Evolutionary conservation across 345 rosid genomes (phyloP).

Genomic region (Combretum micranthum): DNA sequence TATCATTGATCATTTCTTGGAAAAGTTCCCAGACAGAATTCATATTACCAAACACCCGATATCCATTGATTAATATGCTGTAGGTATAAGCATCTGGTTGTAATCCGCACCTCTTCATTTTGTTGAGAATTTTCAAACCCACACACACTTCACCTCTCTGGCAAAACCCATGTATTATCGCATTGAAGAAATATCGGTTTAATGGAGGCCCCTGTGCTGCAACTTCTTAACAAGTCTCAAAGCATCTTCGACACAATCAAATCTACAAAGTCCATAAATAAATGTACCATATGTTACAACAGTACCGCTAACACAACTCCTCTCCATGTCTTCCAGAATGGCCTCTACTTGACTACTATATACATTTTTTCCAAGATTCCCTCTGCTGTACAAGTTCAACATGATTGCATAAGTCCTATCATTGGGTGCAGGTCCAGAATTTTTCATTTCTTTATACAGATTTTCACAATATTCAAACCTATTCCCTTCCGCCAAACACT

Average conservation of each 20-base stretch:
- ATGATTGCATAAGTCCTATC: conserved; percentile 43
- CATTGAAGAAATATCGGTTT: conserved; percentile 43
- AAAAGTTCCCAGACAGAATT: conserved; percentile 29
- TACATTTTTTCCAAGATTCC: conserved; percentile 13
- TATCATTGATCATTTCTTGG: conserved; percentile 28
- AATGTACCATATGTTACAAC: conserved; percentile 34
- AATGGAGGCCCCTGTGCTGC: conserved; percentile 18
- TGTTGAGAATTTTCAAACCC: conserved; percentile 34
- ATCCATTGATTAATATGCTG: conserved; percentile 32
- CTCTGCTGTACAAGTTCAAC: conserved; percentile 35
- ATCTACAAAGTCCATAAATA: conserved; percentile 38
- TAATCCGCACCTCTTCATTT: conserved; percentile 34
- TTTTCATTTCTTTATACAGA: conserved; percentile 33
- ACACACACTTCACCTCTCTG: conserved; percentile 25
- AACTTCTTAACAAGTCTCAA: conserved; percentile 17
- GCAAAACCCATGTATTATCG: conserved; percentile 46
- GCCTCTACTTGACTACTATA: conserved; percentile 23
- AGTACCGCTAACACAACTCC: conserved; percentile 24
- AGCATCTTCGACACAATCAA: conserved; percentile 28
- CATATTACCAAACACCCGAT: conserved; percentile 27
- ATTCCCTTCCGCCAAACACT: conserved; percentile 34
- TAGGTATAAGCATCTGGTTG: conserved; percentile 40
- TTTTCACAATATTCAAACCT: conserved; percentile 13
- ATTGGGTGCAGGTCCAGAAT: conserved; percentile 39
- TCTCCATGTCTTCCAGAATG: conserved; percentile 35